These are phyloP conservation scores for Schizochytrium sp. DNA, from an alignment of 108 stramenopile genomes.

Conservation along the genomic window DNA sequence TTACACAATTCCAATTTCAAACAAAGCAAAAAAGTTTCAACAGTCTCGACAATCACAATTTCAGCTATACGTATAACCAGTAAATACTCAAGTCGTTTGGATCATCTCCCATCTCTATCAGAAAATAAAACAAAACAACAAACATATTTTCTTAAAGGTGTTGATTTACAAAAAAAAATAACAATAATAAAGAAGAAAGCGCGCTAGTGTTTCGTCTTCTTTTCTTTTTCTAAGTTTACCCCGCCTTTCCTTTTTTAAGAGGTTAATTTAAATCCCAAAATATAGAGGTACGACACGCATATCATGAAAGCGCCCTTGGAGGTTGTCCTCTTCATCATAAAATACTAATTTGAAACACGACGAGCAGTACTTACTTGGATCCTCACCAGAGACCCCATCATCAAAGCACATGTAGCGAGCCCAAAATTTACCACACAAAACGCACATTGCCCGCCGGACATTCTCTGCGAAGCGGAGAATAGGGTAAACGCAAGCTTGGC, in stretches of 20 bases:
- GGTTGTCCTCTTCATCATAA: not conserved
- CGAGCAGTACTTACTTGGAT: slow-evolving; percentile 6
- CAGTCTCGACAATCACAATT: too few relatives aligned
- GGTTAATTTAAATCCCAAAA: not conserved
- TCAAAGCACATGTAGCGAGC: slow-evolving; percentile 47
- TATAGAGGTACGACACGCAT: slow-evolving; percentile 41
- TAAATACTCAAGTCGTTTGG: too few relatives aligned
- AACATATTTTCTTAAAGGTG: too few relatives aligned
- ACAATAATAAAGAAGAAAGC: not conserved
- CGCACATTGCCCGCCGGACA: slow-evolving; percentile 30
- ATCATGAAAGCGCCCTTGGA: not conserved
- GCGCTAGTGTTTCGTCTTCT: not conserved
- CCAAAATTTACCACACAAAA: not conserved
- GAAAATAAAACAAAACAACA: too few relatives aligned
- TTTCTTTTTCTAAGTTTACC: not conserved
- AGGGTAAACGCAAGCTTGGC: not conserved
- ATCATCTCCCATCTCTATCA: too few relatives aligned
- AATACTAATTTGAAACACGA: slow-evolving; percentile 24
- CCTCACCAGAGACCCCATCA: slow-evolving; percentile 46
- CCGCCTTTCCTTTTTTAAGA: too few relatives aligned
- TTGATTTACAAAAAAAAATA: not conserved
- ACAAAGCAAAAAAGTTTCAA: too few relatives aligned
- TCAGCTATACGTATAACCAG: too few relatives aligned
- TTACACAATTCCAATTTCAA: too few relatives aligned
- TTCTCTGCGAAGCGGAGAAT: slow-evolving; percentile 6